Evolutionary conservation across 257 asterid genomes (phyloP).

Genomic region (Jasminum sambac): DNA sequence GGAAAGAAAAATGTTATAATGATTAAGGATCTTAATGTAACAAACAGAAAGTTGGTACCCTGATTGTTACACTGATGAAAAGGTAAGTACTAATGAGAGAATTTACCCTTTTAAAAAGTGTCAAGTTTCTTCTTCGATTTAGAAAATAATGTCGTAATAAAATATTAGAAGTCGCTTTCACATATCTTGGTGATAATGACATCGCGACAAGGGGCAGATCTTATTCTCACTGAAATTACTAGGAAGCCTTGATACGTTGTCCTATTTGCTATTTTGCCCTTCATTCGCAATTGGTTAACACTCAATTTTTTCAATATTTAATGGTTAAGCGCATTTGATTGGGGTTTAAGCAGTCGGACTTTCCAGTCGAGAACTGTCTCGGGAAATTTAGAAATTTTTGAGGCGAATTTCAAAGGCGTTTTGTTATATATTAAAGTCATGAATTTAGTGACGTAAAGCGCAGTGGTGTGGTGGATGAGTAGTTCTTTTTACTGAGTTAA

Average conservation of each 20-base stretch:
- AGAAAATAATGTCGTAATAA: slow-evolving; percentile 27
- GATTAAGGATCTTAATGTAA: not conserved
- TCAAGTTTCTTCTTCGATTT: not conserved
- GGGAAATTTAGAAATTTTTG: too few species aligned
- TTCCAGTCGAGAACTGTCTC: too few species aligned
- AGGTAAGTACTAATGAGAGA: not conserved
- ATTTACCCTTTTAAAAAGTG: not conserved
- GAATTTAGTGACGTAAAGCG: too few species aligned
- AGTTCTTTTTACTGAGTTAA: too few species aligned
- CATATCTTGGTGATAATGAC: slow-evolving; percentile 75
- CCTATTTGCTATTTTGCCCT: not conserved
- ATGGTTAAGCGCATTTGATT: too few species aligned
- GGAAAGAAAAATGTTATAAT: not conserved
- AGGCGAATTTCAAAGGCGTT: too few species aligned
- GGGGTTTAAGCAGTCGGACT: too few species aligned
- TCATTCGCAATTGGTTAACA: not conserved
- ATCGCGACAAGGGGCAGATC: slow-evolving; percentile 62
- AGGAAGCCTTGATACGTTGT: slow-evolving; percentile 24
- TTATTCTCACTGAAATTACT: slow-evolving; percentile 39
- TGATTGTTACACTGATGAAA: not conserved
- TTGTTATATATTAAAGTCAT: too few species aligned
- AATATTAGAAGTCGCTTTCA: slow-evolving; percentile 46
- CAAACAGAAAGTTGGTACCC: not conserved
- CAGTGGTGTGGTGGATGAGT: too few species aligned
- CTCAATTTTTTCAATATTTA: not conserved